Base-by-base conservation (phyloP, 2,329 filamentous ascomycete species). In the Dendrostoma leiphaemia region DNA sequence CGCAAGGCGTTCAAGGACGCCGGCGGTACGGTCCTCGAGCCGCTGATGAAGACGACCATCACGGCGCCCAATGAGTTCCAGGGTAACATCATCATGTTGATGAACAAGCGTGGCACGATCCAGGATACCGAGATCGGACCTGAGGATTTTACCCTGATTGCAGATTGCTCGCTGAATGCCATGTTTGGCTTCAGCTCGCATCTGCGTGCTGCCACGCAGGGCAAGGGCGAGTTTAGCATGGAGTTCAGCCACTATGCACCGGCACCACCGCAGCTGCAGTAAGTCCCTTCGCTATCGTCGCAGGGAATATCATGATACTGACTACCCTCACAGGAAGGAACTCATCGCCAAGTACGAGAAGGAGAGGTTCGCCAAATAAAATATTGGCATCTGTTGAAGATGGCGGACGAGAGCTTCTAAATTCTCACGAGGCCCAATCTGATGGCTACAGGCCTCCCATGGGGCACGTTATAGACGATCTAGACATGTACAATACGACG, bases 171-270 rank as follows among this genome's bases (percentile, higher is more conserved):
- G 69, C 74, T 99, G 69, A 96, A 97, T 71, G 85, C 88, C 70
- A 99, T 99, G 94, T 99, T 99, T 70, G 94, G 94, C 60, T 97
- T 99, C 76, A 92, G 87, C 66, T 90, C 87, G 38, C 90, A 96
- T 73, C 75, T 99, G 62, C 84, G 94, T 64, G 94, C 94, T 13
- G 90, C 92, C 21, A 97, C 92, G 2, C 94, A 99, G 76, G 94
- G 94, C 59, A 99, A 99, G 81, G 94, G 94, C 65, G 94, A 99
- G 77, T 99, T 97, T 69, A 89, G 83, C 65, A 97, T 99, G 94
- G 94, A 99, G 75, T 99, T 99, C 67, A 94, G 89, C 72, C 94
- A 97, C 76, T 99, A 99, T 67, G 85, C 89, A 49, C 80, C 91
- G 48, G 91, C 94, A 56, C 89, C 92, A 46, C 84, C 85, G 64